A percentile compares a stretch with the other conserved stretches of the same genome.
Conservation (phyloP, 176 grass and related monocot species). For the Bonia amplexicaulis region DNA sequence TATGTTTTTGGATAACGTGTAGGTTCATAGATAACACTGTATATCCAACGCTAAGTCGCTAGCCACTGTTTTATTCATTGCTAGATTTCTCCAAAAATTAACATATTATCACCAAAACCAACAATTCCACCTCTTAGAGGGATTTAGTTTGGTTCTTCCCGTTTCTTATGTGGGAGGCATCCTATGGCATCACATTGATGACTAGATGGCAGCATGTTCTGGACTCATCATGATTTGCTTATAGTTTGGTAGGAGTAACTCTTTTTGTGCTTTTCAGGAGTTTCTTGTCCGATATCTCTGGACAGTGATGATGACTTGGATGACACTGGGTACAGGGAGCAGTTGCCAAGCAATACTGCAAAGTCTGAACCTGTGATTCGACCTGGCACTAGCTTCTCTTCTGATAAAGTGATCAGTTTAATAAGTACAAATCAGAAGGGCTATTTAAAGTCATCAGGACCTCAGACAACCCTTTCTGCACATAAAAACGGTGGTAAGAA, state of each 20-base stretch:
- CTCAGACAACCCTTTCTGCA: background rate
- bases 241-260: background rate
- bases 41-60: background rate
- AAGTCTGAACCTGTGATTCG: background rate
- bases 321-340: background rate
- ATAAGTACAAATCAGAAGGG: background rate
- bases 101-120: background rate
- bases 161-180: background rate
- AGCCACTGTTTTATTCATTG: background rate
- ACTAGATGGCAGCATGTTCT: conserved; percentile 9
- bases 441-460: background rate
- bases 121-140: background rate
- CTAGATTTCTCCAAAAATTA: background rate
- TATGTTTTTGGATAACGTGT: background rate
- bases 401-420: background rate
- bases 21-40: background rate
- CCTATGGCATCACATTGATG: background rate
- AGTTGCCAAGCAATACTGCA: background rate
- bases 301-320: conserved; percentile 54
- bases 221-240: background rate
- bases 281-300: conserved; percentile 41
- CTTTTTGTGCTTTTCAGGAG: conserved; percentile 27
- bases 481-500: background rate
- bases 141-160: background rate
- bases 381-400: background rate